A percentile compares a stretch with the other conserved stretches of the same genome.
phyloP scores from a whole-genome alignment of 2,329 filamentous ascomycete species.

The Ascochyta pisi region DNA sequence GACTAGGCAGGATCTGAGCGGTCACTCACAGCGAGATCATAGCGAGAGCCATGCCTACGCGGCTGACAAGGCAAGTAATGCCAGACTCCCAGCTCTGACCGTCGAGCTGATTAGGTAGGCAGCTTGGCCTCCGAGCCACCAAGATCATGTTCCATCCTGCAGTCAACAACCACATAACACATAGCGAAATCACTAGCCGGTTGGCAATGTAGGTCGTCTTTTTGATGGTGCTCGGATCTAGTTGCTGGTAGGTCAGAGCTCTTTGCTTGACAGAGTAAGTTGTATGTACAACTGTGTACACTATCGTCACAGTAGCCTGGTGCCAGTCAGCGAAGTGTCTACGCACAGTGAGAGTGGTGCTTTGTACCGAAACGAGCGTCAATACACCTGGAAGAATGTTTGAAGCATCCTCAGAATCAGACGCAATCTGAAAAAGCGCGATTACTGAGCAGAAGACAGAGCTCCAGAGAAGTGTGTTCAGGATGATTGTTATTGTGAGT shows the following conservation, averaged over 20 bases:
- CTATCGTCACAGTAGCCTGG: constrained; percentile 43
- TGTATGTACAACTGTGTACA: constrained; percentile 46
- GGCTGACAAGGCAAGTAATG: constrained; percentile 38
- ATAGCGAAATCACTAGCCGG: constrained; percentile 41
- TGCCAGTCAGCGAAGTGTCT: constrained; percentile 14
- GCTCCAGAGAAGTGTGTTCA: constrained; percentile 46
- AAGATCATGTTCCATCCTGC: constrained; percentile 51
- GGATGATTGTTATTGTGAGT: constrained; percentile 41
- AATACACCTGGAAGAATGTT: constrained; percentile 43
- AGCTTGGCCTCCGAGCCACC: constrained; percentile 46
- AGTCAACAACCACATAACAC: constrained; percentile 48
- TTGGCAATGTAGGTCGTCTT: constrained; percentile 44
- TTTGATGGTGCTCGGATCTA: constrained; percentile 30
- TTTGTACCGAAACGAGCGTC: constrained; percentile 41
- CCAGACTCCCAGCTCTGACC: constrained; percentile 44
- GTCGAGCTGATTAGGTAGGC: constrained; percentile 30
- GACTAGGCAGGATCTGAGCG: background rate
- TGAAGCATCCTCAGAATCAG: constrained; percentile 36
- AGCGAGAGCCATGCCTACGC: constrained; percentile 41
- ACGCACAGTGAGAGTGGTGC: background rate
- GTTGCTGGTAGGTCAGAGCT: constrained; percentile 37
- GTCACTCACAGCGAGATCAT: constrained; percentile 43
- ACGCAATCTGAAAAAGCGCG: constrained; percentile 39
- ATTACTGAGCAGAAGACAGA: constrained; percentile 38
- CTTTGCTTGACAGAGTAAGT: constrained; percentile 43